phyloP scores from a whole-genome alignment of 2,329 filamentous ascomycete genomes.

The Cercospora brassicicola region DNA sequence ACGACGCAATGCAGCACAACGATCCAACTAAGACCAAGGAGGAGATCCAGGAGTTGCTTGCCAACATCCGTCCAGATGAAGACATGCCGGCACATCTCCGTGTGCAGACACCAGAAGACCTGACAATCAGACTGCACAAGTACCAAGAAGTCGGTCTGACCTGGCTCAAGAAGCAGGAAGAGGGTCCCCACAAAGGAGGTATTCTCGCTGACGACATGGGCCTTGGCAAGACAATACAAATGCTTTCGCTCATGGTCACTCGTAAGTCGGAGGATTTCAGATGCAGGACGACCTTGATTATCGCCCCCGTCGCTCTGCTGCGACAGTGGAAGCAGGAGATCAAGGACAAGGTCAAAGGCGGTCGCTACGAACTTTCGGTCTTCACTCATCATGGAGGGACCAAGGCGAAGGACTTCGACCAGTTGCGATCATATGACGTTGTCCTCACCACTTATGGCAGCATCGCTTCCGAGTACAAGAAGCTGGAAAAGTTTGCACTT shows the following conservation, averaged over 20 bases:
- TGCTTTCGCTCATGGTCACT: slow-evolving; percentile 72
- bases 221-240: slow-evolving; percentile 80
- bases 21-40: slow-evolving; percentile 59
- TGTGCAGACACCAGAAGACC: slow-evolving; percentile 66
- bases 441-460: slow-evolving; percentile 79
- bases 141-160: slow-evolving; percentile 77
- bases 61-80: slow-evolving; percentile 72
- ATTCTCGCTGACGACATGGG: slow-evolving; percentile 83
- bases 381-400: slow-evolving; percentile 66
- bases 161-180: slow-evolving; percentile 75
- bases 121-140: slow-evolving; percentile 70
- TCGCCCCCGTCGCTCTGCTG: slow-evolving; percentile 76
- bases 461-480: slow-evolving; percentile 66
- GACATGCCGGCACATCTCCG: slow-evolving; percentile 55
- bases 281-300: slow-evolving; percentile 74
- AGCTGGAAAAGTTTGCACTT: slow-evolving; percentile 54
- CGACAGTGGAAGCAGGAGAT: slow-evolving; percentile 86
- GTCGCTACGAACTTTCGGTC: slow-evolving; percentile 60
- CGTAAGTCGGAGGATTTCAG: slow-evolving; percentile 60
- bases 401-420: slow-evolving; percentile 60
- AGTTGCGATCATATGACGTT: slow-evolving; percentile 67
- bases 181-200: slow-evolving; percentile 69
- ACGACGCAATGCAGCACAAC: slow-evolving; percentile 29
- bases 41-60: slow-evolving; percentile 68
- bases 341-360: slow-evolving; percentile 62